Conservation (phyloP, 2,329 filamentous ascomycete genomes). For the Fusarium foetens region DNA sequence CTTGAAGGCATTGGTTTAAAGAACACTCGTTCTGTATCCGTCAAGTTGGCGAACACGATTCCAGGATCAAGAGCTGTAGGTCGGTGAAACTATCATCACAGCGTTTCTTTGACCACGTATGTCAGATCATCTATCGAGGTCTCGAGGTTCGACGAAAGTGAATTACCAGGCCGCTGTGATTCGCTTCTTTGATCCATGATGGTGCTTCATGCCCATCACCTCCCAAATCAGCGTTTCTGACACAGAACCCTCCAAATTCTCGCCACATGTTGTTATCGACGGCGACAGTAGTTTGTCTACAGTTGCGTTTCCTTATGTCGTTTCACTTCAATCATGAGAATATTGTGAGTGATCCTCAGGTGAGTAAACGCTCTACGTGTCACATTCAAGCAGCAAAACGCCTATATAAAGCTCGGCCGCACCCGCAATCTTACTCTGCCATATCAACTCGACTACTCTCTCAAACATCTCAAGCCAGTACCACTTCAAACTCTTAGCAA, state of each 20-base stretch:
- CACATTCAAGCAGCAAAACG: fast-evolving
- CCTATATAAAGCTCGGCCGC: background rate
- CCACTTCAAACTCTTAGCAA: fast-evolving
- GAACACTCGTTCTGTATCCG: fast-evolving
- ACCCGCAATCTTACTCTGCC: fast-evolving
- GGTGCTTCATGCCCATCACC: fast-evolving
- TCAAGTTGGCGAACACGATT: background rate
- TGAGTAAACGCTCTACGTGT: too few relatives aligned
- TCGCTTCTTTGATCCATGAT: background rate
- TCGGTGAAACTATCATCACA: background rate
- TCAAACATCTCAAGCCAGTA: fast-evolving
- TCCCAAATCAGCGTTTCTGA: background rate
- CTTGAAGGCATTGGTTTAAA: background rate
- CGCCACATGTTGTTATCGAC: background rate
- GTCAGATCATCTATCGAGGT: background rate
- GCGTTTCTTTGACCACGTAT: fast-evolving
- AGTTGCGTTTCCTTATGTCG: fast-evolving
- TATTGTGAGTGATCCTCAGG: fast-evolving
- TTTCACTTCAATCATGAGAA: background rate
- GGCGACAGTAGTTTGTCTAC: fast-evolving
- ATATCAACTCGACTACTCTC: fast-evolving
- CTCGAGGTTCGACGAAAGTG: fast-evolving
- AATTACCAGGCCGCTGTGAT: fast-evolving
- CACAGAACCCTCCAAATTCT: fast-evolving
- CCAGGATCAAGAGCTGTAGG: fast-evolving